Evolutionary conservation across 1,284 basidiomycete species (phyloP).

Genomic region (Pterulicium gracile): DNA sequence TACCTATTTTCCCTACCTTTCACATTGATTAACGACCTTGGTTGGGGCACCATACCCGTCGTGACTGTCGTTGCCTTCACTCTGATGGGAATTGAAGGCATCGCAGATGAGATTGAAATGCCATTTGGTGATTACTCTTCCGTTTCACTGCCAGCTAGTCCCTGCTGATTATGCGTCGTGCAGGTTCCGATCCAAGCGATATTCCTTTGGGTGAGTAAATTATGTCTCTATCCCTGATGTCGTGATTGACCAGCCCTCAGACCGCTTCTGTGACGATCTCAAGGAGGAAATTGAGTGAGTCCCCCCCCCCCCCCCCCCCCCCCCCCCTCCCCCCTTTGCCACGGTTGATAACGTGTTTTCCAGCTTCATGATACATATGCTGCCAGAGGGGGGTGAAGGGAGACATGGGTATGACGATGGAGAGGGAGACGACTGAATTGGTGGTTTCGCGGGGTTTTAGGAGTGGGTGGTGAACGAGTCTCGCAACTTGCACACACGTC

Average conservation of each 20-base stretch:
- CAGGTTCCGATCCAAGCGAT: slow-evolving; percentile 52
- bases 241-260: slow-evolving; percentile 23
- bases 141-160: neutral
- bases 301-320: slow-evolving; percentile 6
- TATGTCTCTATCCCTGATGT: neutral
- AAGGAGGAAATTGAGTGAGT: slow-evolving; percentile 76
- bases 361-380: slow-evolving; percentile 67
- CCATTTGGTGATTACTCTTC: slow-evolving; percentile 51
- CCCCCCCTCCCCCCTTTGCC: no score
- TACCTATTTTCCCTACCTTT: slow-evolving; percentile 84
- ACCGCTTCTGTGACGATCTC: slow-evolving; percentile 76
- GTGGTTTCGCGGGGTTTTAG: neutral
- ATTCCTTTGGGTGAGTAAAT: slow-evolving; percentile 50
- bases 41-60: slow-evolving; percentile 76
- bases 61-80: slow-evolving; percentile 80
- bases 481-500: neutral
- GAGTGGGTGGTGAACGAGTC: neutral
- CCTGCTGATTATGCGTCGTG: slow-evolving; percentile 5
- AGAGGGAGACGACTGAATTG: slow-evolving; percentile 57
- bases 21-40: slow-evolving; percentile 67
- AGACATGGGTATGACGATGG: slow-evolving; percentile 59
- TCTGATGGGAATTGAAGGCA: slow-evolving; percentile 89
- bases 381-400: slow-evolving; percentile 71
- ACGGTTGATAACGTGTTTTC: no score
- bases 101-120: slow-evolving; percentile 88